phyloP scores from a whole-genome alignment of 1,139 yeast species.

The Ogataea hybrid region DNA sequence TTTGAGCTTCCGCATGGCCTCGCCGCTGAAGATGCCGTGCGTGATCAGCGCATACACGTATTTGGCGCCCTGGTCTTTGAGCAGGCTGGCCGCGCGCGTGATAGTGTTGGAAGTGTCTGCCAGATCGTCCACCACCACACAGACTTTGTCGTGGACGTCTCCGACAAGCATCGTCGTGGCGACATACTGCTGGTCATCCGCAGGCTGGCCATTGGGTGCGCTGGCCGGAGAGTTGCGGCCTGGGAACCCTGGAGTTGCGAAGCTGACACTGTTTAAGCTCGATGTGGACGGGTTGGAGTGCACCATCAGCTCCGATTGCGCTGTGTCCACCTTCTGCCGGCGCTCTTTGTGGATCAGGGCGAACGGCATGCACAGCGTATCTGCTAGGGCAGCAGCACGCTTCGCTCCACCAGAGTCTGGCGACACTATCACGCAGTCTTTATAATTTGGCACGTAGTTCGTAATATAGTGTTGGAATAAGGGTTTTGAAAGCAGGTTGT shows the following conservation, averaged over 20 bases:
- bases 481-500: conserved; percentile 84
- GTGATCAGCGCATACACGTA: conserved; percentile 86
- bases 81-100: conserved; percentile 84
- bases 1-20: conserved; percentile 72
- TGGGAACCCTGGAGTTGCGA: conserved; percentile 4
- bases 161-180: conserved; percentile 93
- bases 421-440: conserved; percentile 82
- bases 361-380: conserved; percentile 81
- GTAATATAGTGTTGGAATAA: conserved; percentile 76
- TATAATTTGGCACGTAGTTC: conserved; percentile 68
- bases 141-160: conserved; percentile 79
- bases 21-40: conserved; percentile 92
- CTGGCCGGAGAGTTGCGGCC: conserved; percentile 1
- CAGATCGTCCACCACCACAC: conserved; percentile 87
- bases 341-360: conserved; percentile 96
- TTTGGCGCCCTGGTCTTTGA: conserved; percentile 90
- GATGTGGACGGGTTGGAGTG: conserved; percentile 16
- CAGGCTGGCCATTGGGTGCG: conserved; percentile 7
- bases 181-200: conserved; percentile 34
- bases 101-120: conserved; percentile 94
- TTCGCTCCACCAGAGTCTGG: conserved; percentile 99
- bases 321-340: conserved; percentile 44
- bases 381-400: conserved; percentile 93
- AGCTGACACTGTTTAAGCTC: conserved; percentile 15
- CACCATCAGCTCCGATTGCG: conserved; percentile 10